These are phyloP conservation scores for Phytophthora pistaciae DNA, from an alignment of 352 stramenopile genomes.

Conservation along the genomic window DNA sequence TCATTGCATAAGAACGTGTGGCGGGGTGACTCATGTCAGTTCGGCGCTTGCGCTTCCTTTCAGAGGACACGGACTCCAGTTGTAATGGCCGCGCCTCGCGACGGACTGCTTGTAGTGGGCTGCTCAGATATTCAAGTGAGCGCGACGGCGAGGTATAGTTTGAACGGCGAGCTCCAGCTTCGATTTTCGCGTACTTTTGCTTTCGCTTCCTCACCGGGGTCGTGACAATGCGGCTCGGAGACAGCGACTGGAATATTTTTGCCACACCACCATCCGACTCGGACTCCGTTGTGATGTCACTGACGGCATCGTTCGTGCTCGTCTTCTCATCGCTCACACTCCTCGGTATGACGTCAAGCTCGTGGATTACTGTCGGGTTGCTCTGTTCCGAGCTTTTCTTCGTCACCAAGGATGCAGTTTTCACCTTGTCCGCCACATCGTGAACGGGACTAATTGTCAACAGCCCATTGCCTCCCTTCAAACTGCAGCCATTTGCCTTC, in stretches of 20 bases:
- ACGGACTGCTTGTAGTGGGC: not conserved
- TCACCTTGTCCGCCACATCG: constrained; percentile 3
- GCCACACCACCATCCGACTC: constrained; percentile 37
- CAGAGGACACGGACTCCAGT: constrained; percentile 23
- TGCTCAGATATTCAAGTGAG: constrained; percentile 31
- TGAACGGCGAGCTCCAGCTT: not conserved
- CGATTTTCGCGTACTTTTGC: constrained; percentile 11
- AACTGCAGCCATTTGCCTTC: constrained; percentile 17
- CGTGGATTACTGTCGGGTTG: not conserved
- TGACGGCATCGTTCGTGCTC: constrained; percentile 22
- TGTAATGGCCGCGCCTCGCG: constrained; percentile 21
- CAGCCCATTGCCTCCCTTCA: constrained; percentile 10
- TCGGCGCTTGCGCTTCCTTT: constrained; percentile 21
- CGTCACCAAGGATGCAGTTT: constrained; percentile 3
- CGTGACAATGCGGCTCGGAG: constrained; percentile 9
- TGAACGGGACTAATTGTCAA: constrained; percentile 8
- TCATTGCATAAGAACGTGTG: constrained; percentile 1
- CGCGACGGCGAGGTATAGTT: constrained; percentile 15
- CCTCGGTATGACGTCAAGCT: not conserved
- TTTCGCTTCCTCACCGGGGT: constrained; percentile 20
- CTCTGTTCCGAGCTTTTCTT: not conserved
- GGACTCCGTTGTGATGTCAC: constrained; percentile 37
- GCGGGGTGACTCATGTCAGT: not conserved
- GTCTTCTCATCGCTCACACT: constrained; percentile 5
- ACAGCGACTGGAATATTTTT: constrained; percentile 26